These are phyloP conservation scores for Canavalia ensiformis DNA, from an alignment of 306 rosid genomes.

Conservation along the genomic window DNA sequence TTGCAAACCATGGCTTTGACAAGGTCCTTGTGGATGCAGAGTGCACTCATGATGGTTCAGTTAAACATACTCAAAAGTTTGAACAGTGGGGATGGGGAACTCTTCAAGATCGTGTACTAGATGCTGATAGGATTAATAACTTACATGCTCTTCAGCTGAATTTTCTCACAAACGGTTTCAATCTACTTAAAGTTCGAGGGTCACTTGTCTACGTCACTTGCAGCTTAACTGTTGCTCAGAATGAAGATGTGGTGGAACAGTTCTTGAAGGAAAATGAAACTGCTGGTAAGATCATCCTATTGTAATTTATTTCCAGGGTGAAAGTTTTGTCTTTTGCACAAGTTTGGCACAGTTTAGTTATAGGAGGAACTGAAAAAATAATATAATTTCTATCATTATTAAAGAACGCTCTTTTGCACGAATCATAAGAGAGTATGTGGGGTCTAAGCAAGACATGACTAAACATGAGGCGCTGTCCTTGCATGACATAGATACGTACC, in stretches of 20 bases:
- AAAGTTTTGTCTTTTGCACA: neutral
- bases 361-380: too few species aligned
- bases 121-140: conserved; percentile 84
- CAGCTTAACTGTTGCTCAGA: conserved; percentile 92
- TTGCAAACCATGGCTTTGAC: conserved; percentile 74
- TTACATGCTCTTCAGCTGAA: conserved; percentile 81
- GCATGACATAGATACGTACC: too few species aligned
- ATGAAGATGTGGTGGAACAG: conserved; percentile 85
- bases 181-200: conserved; percentile 82
- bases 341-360: too few species aligned
- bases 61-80: conserved; percentile 89
- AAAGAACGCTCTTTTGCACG: too few species aligned
- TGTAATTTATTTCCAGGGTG: conserved; percentile 12
- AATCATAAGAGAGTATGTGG: too few species aligned
- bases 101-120: conserved; percentile 78
- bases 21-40: conserved; percentile 99
- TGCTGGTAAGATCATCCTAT: conserved; percentile 66
- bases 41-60: conserved; percentile 98
- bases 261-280: conserved; percentile 76
- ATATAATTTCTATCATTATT: too few species aligned
- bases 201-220: conserved; percentile 93
- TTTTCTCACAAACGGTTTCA: conserved; percentile 87
- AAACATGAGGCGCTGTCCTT: too few species aligned
- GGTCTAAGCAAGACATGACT: too few species aligned
- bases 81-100: conserved; percentile 96